These are phyloP conservation scores for Phytopythium aichiense DNA, from an alignment of 352 stramenopile genomes.

Conservation along the genomic window DNA sequence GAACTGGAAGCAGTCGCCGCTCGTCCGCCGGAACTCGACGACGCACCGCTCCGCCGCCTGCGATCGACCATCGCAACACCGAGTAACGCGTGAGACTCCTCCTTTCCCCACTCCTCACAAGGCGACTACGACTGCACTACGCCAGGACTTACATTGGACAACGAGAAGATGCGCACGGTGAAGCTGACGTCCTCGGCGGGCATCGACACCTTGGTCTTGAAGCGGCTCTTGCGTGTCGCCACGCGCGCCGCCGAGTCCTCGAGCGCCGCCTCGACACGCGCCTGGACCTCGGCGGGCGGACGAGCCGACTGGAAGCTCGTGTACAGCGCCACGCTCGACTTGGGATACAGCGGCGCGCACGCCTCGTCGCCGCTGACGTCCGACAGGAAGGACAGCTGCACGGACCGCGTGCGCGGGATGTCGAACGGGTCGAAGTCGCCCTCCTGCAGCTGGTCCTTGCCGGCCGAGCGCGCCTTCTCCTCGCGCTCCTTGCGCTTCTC, in stretches of 20 bases:
- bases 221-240: slow-evolving; percentile 53
- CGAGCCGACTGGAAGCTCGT: slow-evolving; percentile 69
- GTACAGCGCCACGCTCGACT: slow-evolving; percentile 59
- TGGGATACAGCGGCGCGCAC: slow-evolving; percentile 49
- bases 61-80: slow-evolving; percentile 13
- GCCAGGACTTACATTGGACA: slow-evolving; percentile 60
- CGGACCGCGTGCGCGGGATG: slow-evolving; percentile 33
- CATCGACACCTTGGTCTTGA: slow-evolving; percentile 74
- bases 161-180: slow-evolving; percentile 59
- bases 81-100: background rate
- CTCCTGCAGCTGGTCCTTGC: slow-evolving; percentile 33
- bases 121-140: slow-evolving; percentile 11
- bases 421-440: slow-evolving; percentile 68
- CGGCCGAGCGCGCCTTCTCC: slow-evolving; percentile 37
- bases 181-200: slow-evolving; percentile 51
- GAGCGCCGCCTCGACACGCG: slow-evolving; percentile 48
- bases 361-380: slow-evolving; percentile 32
- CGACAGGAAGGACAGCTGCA: slow-evolving; percentile 32
- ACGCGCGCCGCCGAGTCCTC: slow-evolving; percentile 42
- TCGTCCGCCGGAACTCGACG: slow-evolving; percentile 72
- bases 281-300: slow-evolving; percentile 42
- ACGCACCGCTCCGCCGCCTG: slow-evolving; percentile 50
- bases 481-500: slow-evolving; percentile 68
- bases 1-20: slow-evolving; percentile 67
- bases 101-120: background rate